Evolutionary conservation across 2,329 filamentous ascomycete genomes (phyloP).

Genomic region (Xylaria sp.): DNA sequence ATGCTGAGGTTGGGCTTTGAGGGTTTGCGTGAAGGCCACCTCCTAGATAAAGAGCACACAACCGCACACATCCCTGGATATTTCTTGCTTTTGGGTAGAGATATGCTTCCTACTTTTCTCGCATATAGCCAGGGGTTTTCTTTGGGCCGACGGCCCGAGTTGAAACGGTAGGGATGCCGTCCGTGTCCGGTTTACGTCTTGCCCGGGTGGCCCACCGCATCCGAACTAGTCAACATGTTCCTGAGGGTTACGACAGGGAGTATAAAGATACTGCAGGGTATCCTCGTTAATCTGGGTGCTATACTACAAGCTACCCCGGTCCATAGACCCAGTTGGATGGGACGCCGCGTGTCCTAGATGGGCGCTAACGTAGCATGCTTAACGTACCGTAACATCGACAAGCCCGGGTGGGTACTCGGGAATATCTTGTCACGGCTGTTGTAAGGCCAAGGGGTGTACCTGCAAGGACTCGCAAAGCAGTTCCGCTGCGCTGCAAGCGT

Average conservation of each 20-base stretch:
- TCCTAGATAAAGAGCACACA: not conserved
- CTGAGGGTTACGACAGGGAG: not conserved
- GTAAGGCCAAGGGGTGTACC: slow-evolving; percentile 4
- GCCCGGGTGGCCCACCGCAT: slow-evolving; percentile 15
- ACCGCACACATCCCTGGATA: slow-evolving; percentile 7
- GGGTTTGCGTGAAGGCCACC: not conserved
- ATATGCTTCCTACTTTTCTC: not conserved
- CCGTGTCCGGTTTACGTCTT: not conserved
- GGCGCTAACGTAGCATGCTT: slow-evolving; percentile 5
- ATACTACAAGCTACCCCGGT: not conserved
- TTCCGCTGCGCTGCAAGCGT: not conserved
- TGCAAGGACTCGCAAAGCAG: not conserved
- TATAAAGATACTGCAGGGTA: too few relatives aligned
- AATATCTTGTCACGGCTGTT: not conserved
- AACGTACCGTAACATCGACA: not conserved
- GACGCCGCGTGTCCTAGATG: slow-evolving; percentile 14
- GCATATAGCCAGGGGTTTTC: slow-evolving; percentile 6
- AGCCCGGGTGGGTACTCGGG: not conserved
- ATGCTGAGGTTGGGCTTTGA: not conserved
- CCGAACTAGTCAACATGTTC: slow-evolving; percentile 9
- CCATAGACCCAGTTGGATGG: slow-evolving; percentile 18
- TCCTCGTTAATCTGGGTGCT: too few relatives aligned
- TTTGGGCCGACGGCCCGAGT: slow-evolving; percentile 7
- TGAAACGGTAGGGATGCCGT: slow-evolving; percentile 12
- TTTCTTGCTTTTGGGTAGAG: slow-evolving; percentile 20